A percentile compares a stretch with the other conserved stretches of the same genome.
phyloP scores from a whole-genome alignment of 768 basidiomycete species.

The Rhodotorula graminis region DNA sequence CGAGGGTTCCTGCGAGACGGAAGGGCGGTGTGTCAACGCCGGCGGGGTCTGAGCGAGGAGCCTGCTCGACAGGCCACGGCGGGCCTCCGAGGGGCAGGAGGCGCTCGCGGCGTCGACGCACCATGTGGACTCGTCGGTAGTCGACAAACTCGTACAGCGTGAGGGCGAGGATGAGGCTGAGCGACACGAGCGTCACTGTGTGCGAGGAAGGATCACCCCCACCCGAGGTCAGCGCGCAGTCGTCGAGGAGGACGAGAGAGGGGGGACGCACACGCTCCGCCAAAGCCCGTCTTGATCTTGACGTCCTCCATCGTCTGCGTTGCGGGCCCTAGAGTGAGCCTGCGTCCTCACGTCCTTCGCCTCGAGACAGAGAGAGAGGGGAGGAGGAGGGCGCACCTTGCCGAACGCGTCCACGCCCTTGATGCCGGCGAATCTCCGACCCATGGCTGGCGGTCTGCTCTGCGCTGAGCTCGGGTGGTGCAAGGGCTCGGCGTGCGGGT shows the following conservation, averaged over 20 bases:
- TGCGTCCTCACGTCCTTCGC: constrained; percentile 4
- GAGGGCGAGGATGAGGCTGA: constrained; percentile 85
- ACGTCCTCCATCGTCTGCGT: constrained; percentile 94
- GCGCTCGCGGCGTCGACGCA: constrained; percentile 1
- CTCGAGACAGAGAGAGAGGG: too few relatives aligned
- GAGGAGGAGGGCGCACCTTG: constrained; percentile 60
- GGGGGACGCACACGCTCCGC: constrained; percentile 58
- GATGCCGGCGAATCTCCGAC: constrained; percentile 46
- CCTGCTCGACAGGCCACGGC: too few relatives aligned
- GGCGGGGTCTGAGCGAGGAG: too few relatives aligned
- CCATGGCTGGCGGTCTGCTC: neutral
- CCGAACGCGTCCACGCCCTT: constrained; percentile 98
- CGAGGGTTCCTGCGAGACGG: constrained; percentile 53
- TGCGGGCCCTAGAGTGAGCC: neutral
- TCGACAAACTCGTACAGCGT: constrained; percentile 93
- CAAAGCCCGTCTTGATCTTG: constrained; percentile 84
- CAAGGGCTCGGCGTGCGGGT: neutral
- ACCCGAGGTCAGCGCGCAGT: neutral
- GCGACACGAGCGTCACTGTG: constrained; percentile 82
- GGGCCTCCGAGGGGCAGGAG: neutral
- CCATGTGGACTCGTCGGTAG: constrained; percentile 68
- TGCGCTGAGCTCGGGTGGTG: neutral
- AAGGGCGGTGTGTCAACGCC: neutral
- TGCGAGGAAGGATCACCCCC: neutral
- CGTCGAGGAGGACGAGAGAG: neutral